Percentiles rank a stretch among this genome's conserved stretches.
These are phyloP conservation scores for Fusarium xyrophilum DNA, from an alignment of 2,329 filamentous ascomycete species.

Conservation along the genomic window DNA sequence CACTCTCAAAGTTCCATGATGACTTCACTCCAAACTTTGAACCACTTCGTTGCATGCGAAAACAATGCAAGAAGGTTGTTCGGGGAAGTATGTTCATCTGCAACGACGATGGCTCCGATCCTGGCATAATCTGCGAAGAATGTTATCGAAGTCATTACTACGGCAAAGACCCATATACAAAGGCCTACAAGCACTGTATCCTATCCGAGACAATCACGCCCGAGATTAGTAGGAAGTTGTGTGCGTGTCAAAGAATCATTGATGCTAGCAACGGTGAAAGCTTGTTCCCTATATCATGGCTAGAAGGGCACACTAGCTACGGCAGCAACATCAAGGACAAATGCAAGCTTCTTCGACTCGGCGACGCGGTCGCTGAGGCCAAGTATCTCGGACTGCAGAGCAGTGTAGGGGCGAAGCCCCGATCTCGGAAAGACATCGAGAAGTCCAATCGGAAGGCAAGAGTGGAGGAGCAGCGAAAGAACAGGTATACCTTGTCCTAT, in stretches of 20 bases:
- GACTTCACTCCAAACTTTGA: constrained; percentile 26
- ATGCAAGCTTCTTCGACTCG: constrained; percentile 27
- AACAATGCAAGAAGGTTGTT: constrained; percentile 23
- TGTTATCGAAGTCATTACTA: constrained; percentile 27
- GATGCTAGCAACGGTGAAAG: neutral
- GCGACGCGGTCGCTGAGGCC: constrained; percentile 17
- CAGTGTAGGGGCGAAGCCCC: constrained; percentile 20
- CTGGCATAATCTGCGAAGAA: constrained; percentile 26
- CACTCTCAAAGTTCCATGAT: constrained; percentile 11
- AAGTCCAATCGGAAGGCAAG: neutral
- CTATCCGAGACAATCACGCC: constrained; percentile 22
- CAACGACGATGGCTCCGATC: neutral
- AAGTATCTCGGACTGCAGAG: constrained; percentile 29
- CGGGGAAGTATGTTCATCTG: constrained; percentile 33
- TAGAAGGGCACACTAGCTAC: neutral
- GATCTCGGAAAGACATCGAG: neutral
- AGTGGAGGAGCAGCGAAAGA: neutral
- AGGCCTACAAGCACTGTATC: constrained; percentile 31
- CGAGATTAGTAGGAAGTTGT: constrained; percentile 29
- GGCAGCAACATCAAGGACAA: neutral
- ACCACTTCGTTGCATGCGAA: constrained; percentile 22
- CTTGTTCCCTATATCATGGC: constrained; percentile 19
- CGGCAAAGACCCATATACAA: constrained; percentile 18
- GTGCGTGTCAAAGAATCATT: constrained; percentile 9
- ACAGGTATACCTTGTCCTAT: neutral